A percentile compares a stretch with the other conserved stretches of the same genome.
These are phyloP conservation scores for Hanseniaspora lindneri DNA, from an alignment of 805 yeast genomes.

Conservation along the genomic window DNA sequence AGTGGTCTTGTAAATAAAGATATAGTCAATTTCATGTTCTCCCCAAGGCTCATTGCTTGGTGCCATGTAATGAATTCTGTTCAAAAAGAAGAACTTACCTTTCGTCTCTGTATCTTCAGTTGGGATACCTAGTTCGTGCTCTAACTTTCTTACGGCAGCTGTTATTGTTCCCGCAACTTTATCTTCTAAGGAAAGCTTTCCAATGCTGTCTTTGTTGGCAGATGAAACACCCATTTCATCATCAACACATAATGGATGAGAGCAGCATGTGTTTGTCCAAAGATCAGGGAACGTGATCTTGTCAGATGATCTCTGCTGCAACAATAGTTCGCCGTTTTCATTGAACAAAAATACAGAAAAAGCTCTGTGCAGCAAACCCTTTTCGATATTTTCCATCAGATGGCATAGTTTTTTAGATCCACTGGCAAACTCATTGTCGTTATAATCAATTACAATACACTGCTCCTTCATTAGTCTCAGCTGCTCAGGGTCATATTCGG, in stretches of 20 bases:
- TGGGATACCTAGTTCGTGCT: conserved; percentile 82
- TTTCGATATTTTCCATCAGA: conserved; percentile 72
- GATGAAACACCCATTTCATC: conserved; percentile 58
- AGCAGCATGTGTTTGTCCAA: conserved; percentile 99
- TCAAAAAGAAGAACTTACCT: conserved; percentile 65
- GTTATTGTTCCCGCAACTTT: conserved; percentile 68
- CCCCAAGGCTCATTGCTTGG: conserved; percentile 83
- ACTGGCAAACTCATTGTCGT: conserved; percentile 81
- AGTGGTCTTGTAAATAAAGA: conserved; percentile 56
- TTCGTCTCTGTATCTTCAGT: conserved; percentile 44
- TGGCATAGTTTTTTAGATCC: conserved; percentile 88
- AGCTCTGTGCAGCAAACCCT: conserved; percentile 86
- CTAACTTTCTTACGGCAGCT: conserved; percentile 86
- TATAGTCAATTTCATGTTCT: conserved; percentile 95
- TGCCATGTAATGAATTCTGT: conserved; percentile 91
- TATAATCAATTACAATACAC: conserved; percentile 81
- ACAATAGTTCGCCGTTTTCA: conserved; percentile 56
- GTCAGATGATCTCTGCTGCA: conserved; percentile 93
- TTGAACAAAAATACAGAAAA: conserved; percentile 91
- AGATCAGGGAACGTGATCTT: conserved; percentile 91
- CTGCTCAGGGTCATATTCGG: conserved; percentile 89
- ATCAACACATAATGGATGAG: conserved; percentile 83
- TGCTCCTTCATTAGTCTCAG: conserved; percentile 91
- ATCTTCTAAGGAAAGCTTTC: conserved; percentile 33
- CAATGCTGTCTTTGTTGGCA: neutral